phyloP scores from a whole-genome alignment of 2,329 filamentous ascomycete genomes.

The Hymenoscyphus linearis region DNA sequence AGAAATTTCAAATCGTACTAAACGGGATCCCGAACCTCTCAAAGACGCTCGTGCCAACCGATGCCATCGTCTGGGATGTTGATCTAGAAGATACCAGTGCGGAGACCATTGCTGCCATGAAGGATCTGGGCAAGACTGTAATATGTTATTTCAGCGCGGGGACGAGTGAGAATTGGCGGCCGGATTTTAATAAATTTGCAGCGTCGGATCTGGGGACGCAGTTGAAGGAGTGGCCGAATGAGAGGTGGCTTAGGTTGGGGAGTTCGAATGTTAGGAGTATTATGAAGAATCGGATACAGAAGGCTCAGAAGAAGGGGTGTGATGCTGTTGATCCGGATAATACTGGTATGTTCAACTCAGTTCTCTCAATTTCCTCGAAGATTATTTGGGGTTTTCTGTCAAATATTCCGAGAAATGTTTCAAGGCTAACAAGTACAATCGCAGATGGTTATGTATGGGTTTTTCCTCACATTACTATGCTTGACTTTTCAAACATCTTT shows the following conservation, averaged over 20 bases:
- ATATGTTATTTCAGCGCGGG: constrained; percentile 75
- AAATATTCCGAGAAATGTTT: neutral
- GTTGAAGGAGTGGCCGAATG: constrained; percentile 59
- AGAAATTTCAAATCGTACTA: constrained; percentile 18
- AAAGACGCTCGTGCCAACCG: constrained; percentile 7
- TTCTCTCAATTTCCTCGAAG: neutral
- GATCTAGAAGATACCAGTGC: constrained; percentile 41
- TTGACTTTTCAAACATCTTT: neutral
- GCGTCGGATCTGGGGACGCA: constrained; percentile 50
- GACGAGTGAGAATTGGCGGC: constrained; percentile 58
- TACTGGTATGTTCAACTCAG: constrained; percentile 39
- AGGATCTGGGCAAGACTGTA: constrained; percentile 50
- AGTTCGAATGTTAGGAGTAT: constrained; percentile 56
- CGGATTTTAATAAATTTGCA: constrained; percentile 49
- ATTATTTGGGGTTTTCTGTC: neutral
- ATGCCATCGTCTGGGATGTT: constrained; percentile 34
- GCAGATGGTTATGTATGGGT: constrained; percentile 8
- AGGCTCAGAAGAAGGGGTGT: constrained; percentile 58
- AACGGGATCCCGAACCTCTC: constrained; percentile 9
- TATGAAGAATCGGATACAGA: constrained; percentile 55
- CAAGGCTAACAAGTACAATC: neutral
- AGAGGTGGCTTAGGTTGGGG: constrained; percentile 60
- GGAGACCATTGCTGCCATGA: constrained; percentile 42
- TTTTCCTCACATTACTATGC: too few relatives aligned
- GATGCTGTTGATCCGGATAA: constrained; percentile 69